These are phyloP conservation scores for Castanea crenata DNA, from an alignment of 306 rosid species.

Conservation along the genomic window DNA sequence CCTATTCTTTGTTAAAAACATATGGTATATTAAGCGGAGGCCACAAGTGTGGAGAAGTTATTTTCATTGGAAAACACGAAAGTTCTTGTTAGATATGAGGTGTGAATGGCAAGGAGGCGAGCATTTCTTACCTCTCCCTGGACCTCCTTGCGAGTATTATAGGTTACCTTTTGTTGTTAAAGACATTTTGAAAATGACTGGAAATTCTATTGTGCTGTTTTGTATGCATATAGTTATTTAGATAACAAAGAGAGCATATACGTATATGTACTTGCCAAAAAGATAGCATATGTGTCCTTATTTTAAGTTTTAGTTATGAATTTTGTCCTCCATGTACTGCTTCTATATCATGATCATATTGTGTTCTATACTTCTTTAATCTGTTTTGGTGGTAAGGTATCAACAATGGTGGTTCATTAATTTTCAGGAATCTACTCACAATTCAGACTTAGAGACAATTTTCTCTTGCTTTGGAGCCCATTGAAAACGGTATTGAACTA, in stretches of 20 bases:
- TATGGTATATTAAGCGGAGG: too few species aligned
- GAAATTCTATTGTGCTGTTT: not conserved
- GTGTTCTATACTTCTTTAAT: not conserved
- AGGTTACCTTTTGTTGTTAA: not conserved
- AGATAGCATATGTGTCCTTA: not conserved
- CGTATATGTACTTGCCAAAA: too few species aligned
- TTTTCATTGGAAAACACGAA: not conserved
- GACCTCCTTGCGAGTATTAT: not conserved
- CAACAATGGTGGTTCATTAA: constrained; percentile 9
- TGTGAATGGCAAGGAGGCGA: not conserved
- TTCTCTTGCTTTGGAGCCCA: constrained; percentile 72
- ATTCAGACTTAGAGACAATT: constrained; percentile 54
- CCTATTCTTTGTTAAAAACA: too few species aligned
- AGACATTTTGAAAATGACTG: not conserved
- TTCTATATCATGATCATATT: not conserved
- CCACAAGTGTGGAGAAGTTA: not conserved
- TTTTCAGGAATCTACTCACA: constrained; percentile 52
- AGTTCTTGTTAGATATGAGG: not conserved
- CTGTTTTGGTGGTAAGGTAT: constrained; percentile 1
- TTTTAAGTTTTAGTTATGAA: not conserved
- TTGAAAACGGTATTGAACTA: constrained; percentile 45
- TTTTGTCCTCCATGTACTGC: not conserved
- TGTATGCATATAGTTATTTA: not conserved
- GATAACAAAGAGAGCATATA: too few species aligned
- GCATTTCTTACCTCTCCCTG: not conserved